Evolutionary conservation across 1,139 yeast species (phyloP), one percentile per base, ranked within the genome.

Genomic region (Pichia sp.): DNA sequence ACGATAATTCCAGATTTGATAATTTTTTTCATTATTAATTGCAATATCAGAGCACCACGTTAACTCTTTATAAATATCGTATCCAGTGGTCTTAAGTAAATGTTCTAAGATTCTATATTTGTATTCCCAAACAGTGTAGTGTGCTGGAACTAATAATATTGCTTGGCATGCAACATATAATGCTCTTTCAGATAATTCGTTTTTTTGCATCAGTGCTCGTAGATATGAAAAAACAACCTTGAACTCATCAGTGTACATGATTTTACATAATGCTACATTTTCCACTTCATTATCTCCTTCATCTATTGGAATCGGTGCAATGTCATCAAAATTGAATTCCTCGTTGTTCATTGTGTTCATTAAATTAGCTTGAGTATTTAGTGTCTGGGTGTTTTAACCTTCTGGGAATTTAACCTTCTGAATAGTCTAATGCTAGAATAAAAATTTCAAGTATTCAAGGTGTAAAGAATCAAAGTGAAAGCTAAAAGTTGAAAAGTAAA

Each of bases 1-100:
- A 43, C 97, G 75, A 59, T 90, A 87, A 57, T 89, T 87, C 98
- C 98, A 92, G 27, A 92, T 83, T 64, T 92, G 99, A 66, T 94
- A 92, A 66, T 90, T 92, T 63, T 92, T 92, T 39, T 90, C 84
- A 60, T 86, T 82, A 9, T 75, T 80, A 43, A 84, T 60, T 0
- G 96, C 92, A 37, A 85, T 67, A 35, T 72, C 71, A 54, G 87
- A 94, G 53, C 90, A 73, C 96, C 96, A 89, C 39, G 76, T 76
- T 35, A 84, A 65, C 58, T 84, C 94, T 12, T 68, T 65, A 22
- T 62, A 57, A 34, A 76, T 45, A 52, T 38, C 33, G 30, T 39
- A 41, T 4, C 33, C 45, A n/a, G 37, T 27, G 3, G 35, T 40
- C 2, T 29, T 29, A 1, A 31, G 25, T 8, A 57, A 31, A 41